Base-by-base conservation (phyloP, 2,329 filamentous ascomycete genomes). In the Fusarium cyanostomum region DNA sequence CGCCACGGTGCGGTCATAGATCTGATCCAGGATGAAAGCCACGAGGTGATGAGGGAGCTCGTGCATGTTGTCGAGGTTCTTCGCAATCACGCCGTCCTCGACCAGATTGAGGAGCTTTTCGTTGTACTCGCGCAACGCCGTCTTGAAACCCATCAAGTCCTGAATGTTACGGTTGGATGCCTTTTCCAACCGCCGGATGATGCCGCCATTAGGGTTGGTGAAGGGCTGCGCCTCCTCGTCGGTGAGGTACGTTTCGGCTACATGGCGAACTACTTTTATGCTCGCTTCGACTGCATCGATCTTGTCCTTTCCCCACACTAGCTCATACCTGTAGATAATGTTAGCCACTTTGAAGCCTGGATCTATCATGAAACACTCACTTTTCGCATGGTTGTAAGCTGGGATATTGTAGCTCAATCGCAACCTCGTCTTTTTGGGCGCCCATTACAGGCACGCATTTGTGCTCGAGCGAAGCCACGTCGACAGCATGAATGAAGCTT, bases 1-100 rank as follows among this genome's bases (percentile, higher is more conserved):
- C 2, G 94, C 95, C 8, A 99, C 95, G 6, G 92, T 96, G 46
- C 95, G 92, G 70, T 94, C 89, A 78, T 97, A 98, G 18, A 92
- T 90, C 74, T 99, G 94, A 52, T 86, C 88, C 37, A 96, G 84
- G 69, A 97, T 94, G 66, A 92, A 89, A 66, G 91, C 88, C 42
- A 94, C 88, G 44, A 94, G 85, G 39, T 87, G 86, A 38, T 91
- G 82, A 7, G 91, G 88, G 15, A 97, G 80, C 42, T 85, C 83
- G 70, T 90, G 89, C 73, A 87, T 86, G 43, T 80, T 79, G 65
- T 91, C 86, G 42, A 98, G 82, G 66, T 91, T 90, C 67, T 84
- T 87, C 16, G 87, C 84, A 60, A 98, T 86, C 9, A 86, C 87
- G 35, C 92, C 92, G 69, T 90, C 85, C 62, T 84, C 80, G 16